These are phyloP conservation scores for Backusella psychrophila DNA, from an alignment of 192 early-diverging fungal genomes.

Conservation along the genomic window DNA sequence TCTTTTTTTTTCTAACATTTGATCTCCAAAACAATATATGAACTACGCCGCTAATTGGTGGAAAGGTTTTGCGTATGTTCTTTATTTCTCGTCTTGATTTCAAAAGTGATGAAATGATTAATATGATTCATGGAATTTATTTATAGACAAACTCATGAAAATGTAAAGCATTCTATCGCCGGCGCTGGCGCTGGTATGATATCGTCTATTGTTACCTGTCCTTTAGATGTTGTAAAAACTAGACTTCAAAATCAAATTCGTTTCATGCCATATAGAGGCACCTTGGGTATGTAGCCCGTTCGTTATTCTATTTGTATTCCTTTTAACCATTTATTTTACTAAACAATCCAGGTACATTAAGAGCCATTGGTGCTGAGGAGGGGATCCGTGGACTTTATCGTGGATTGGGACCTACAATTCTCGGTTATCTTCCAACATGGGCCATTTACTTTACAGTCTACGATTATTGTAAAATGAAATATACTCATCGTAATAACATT, in stretches of 20 bases:
- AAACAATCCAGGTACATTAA: conserved; percentile 51
- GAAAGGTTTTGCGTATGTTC: conserved; percentile 22
- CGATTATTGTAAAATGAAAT: conserved; percentile 66
- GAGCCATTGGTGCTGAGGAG: conserved; percentile 74
- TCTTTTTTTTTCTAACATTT: not conserved
- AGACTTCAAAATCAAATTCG: conserved; percentile 85
- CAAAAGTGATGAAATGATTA: not conserved
- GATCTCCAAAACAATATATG: conserved; percentile 6
- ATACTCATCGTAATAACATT: not conserved
- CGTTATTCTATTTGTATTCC: not conserved
- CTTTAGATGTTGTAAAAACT: conserved; percentile 93
- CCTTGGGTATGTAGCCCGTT: conserved; percentile 36
- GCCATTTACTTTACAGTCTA: conserved; percentile 93
- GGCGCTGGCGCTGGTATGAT: conserved; percentile 83
- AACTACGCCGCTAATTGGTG: conserved; percentile 24
- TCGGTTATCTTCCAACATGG: conserved; percentile 89
- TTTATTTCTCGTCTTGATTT: too few species aligned
- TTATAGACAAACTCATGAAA: conserved; percentile 43
- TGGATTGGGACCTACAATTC: conserved; percentile 83
- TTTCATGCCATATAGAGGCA: conserved; percentile 51
- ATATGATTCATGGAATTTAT: not conserved
- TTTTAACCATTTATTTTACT: not conserved
- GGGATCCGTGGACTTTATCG: conserved; percentile 87
- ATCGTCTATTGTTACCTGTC: conserved; percentile 82
- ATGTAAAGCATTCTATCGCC: conserved; percentile 74